Evolutionary conservation across 306 rosid genomes (phyloP), one percentile per base, ranked within the genome.

Genomic region (Malus orientalis): DNA sequence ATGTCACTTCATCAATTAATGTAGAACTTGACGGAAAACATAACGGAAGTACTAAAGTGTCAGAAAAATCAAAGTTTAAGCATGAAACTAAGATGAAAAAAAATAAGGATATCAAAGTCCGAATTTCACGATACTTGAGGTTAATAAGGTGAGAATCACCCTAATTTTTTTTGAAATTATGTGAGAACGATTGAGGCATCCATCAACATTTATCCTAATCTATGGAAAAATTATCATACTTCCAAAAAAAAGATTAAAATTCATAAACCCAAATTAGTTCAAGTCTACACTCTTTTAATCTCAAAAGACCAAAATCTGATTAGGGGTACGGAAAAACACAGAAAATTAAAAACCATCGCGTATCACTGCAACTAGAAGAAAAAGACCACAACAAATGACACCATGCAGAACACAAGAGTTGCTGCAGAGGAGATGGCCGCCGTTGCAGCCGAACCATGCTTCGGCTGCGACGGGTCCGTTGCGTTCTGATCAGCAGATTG

Each of bases 401-500:
- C 18, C 18, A 80, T 5, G 67, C 72, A 42, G n/a, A 69, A 29
- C 19, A 74, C 20, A 27, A 74, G 4, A 61, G 71, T 69, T 13
- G 49, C 49, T 20, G 66, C 63, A 14, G 81, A 55, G n/a, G 29
- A 78, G 22, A 61, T 65, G 16, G 83, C 73, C 49, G 10, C 25
- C 22, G 73, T 69, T 8, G 79, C 90, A 66, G 38, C 79, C 38
- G 32, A 40, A 9, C 62, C 27, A 6, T 29, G 64, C 22, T 45
- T 74, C 23, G 23, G 22, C 19, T 67, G 4, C 0, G 67, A 69
- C 44, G 83, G 16, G 2, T 59, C 78, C 7, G 53, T 40, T 18
- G 87, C 61, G 49, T 15, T 79, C 3, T 67, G 78, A 69, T 54
- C 58, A 15, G 79, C 66, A 12, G 85, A 51, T 32, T 77, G 81